Conservation (phyloP, 2,329 filamentous ascomycete genomes). For the Parafenestella ontariensis region DNA sequence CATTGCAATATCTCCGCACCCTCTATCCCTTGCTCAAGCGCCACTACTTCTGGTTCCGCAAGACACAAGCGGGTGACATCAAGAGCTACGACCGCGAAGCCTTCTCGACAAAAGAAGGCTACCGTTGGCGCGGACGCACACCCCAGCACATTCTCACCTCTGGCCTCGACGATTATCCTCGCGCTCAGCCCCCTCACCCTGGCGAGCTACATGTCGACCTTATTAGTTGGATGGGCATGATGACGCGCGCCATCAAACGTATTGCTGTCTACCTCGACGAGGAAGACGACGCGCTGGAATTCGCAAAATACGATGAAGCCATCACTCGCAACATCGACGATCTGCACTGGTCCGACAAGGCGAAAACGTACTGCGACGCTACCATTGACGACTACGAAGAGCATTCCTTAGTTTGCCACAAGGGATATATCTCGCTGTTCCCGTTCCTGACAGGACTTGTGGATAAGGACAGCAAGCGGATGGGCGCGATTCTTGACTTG, state of each 20-base stretch:
- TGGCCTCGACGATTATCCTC: constrained; percentile 94
- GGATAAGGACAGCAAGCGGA: constrained; percentile 72
- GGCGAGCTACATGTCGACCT: constrained; percentile 95
- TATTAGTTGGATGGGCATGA: constrained; percentile 97
- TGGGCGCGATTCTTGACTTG: constrained; percentile 78
- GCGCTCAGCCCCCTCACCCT: constrained; percentile 90
- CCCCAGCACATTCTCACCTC: constrained; percentile 88
- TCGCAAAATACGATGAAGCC: constrained; percentile 73
- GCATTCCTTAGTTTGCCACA: constrained; percentile 87
- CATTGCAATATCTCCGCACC: constrained; percentile 73
- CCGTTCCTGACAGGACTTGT: constrained; percentile 88
- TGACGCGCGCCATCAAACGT: constrained; percentile 83
- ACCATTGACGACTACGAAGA: constrained; percentile 97
- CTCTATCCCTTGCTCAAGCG: constrained; percentile 87
- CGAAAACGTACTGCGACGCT: constrained; percentile 89
- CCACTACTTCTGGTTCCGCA: constrained; percentile 94
- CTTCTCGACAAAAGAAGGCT: constrained; percentile 88
- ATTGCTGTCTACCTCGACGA: constrained; percentile 80
- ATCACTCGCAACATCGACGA: constrained; percentile 89
- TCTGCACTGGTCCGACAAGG: constrained; percentile 86
- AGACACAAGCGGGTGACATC: constrained; percentile 88
- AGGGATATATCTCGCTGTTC: constrained; percentile 93
- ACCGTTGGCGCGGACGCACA: constrained; percentile 92
- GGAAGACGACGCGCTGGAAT: constrained; percentile 76
- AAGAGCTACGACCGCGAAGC: constrained; percentile 90